Evolutionary conservation across 2,329 filamentous ascomycete genomes (phyloP).

Genomic region (Nigrograna mackinnonii): DNA sequence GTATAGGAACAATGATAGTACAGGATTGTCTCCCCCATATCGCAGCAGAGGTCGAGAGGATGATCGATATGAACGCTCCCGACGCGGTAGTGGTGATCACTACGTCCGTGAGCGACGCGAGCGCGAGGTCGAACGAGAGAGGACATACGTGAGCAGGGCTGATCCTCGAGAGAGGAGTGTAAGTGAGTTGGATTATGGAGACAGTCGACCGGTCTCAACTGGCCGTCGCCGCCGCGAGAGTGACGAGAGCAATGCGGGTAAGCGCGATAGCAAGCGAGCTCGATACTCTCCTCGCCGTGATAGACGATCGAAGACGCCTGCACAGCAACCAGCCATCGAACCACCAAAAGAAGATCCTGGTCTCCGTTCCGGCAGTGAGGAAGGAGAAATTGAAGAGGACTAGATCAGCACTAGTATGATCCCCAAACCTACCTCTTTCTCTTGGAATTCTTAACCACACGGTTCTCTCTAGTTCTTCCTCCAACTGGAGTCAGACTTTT

Average conservation of each 20-base stretch:
- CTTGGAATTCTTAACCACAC: no score
- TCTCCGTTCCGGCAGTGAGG: slow-evolving; percentile 87
- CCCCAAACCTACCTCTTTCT: no score
- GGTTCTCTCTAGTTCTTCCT: no score
- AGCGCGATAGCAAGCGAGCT: slow-evolving; percentile 48
- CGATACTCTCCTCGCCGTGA: slow-evolving; percentile 60
- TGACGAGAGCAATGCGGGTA: slow-evolving; percentile 55
- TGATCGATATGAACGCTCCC: slow-evolving; percentile 50
- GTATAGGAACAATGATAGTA: slow-evolving; percentile 80
- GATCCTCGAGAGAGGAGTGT: slow-evolving; percentile 74
- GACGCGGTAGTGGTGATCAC: slow-evolving; percentile 65
- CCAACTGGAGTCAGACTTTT: no score
- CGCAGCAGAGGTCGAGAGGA: slow-evolving; percentile 45
- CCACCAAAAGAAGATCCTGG: slow-evolving; percentile 58
- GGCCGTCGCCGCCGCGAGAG: slow-evolving; percentile 77
- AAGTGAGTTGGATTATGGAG: slow-evolving; percentile 90
- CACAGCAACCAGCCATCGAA: slow-evolving; percentile 27
- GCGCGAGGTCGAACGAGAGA: slow-evolving; percentile 87
- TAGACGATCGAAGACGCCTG: slow-evolving; percentile 61
- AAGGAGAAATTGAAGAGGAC: slow-evolving; percentile 93
- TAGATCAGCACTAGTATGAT: slow-evolving; percentile 21
- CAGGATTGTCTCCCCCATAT: slow-evolving; percentile 58
- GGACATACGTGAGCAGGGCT: slow-evolving; percentile 76
- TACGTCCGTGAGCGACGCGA: slow-evolving; percentile 88
- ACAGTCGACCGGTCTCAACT: slow-evolving; percentile 61